A percentile compares a stretch with the other conserved stretches of the same genome.
These are phyloP conservation scores for Fulvia fulva DNA, from an alignment of 2,329 filamentous ascomycete genomes.

Conservation along the genomic window DNA sequence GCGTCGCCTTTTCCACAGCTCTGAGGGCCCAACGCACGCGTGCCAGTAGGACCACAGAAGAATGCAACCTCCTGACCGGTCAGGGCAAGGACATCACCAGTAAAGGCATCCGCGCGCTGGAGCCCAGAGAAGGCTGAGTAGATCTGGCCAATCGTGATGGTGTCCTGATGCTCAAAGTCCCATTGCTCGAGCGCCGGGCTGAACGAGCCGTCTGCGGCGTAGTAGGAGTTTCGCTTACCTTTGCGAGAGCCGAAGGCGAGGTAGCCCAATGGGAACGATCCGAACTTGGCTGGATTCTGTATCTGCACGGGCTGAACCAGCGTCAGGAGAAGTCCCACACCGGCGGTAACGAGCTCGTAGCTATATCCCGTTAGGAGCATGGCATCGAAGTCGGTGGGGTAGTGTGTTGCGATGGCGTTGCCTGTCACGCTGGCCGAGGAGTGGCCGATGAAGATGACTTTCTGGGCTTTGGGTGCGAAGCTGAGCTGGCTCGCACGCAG, in stretches of 20 bases:
- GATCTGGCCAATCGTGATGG: conserved; percentile 19
- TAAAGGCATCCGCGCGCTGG: conserved; percentile 9
- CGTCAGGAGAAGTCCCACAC: conserved; percentile 11
- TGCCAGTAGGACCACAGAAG: conserved; percentile 20
- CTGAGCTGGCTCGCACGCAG: conserved; percentile 12
- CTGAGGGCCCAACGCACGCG: conserved; percentile 15
- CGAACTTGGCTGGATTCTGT: conserved; percentile 16
- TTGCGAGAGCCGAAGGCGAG: conserved; percentile 15
- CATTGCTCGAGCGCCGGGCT: conserved; percentile 14
- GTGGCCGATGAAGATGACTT: conserved; percentile 19
- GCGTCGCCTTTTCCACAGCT: conserved; percentile 12
- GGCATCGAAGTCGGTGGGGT: conserved; percentile 19
- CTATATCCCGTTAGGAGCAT: conserved; percentile 19
- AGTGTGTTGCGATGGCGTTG: conserved; percentile 18
- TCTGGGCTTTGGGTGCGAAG: conserved; percentile 9
- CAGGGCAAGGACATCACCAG: conserved; percentile 14
- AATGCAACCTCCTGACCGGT: conserved; percentile 20
- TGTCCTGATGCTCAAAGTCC: conserved; percentile 20
- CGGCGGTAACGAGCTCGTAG: conserved; percentile 13
- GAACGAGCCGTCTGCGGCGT: conserved; percentile 14
- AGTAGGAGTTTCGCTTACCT: conserved; percentile 17
- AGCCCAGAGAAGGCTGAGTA: conserved; percentile 16
- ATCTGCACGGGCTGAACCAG: conserved; percentile 14
- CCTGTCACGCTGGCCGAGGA: conserved; percentile 15
- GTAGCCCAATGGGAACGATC: conserved; percentile 14